Base-by-base conservation (phyloP, 352 stramenopile species). In the Globisporangium barbulae region DNA sequence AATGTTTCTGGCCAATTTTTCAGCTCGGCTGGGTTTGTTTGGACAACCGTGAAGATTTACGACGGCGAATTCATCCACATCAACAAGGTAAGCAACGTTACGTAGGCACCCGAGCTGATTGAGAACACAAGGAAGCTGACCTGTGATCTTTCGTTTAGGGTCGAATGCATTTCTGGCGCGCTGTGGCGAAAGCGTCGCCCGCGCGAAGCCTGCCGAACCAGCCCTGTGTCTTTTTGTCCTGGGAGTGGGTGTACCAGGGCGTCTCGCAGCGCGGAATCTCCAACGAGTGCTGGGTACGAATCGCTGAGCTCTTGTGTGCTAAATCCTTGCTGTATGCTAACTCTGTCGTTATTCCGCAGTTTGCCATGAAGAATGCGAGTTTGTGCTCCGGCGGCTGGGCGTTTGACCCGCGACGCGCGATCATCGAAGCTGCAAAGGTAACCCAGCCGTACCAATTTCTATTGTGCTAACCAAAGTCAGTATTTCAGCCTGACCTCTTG, bases 241-340 rank as follows among this genome's bases (percentile, higher is more conserved):
- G 86, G 86, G 83, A 94, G 45, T 94, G 86, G 86, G 78, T 92
- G 6, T 94, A 90, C 62, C 86, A 94, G 53, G 86, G 86, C 54
- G 86, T 93, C 45, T 91, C 86, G 0, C 82, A 90, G 53, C 80
- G 75, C 17, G 83, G 86, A 7, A 93, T 94, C 56, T 90, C 81
- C 4, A 88, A 80, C 10, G 84, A 93, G 64, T 93, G 84, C 70
- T 93, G 84, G 84, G 83, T 90, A 75, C 33, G 73, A 33, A 15
- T 9, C 15, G 25, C 1, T 15, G 2, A 21, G 10, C 8, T 28
- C 19, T 25, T 25, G 2, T 42, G 1, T 56, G 21, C 12, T 64
- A 9, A 9, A 17, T 53, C 17, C 12, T 65, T 30, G 2, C 66
- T 22, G 3, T 17, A 15, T 35, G 2, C 41, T 41, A 59, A 15